A percentile compares a stretch with the other conserved stretches of the same genome.
Conservation (phyloP, 345 rosid species). For the Eutrema japonicum region DNA sequence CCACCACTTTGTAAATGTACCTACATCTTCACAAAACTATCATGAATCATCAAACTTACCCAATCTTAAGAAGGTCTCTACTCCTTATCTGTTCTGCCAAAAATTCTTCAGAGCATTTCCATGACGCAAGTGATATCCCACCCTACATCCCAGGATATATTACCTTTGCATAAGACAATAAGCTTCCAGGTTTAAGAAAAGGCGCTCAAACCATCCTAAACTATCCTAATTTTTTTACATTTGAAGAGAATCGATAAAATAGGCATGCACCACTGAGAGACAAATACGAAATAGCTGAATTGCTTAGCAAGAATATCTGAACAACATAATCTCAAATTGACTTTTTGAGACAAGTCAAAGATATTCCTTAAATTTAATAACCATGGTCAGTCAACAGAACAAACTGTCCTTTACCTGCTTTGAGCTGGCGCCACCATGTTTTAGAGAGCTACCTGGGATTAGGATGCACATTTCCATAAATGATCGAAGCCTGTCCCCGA, state of each 20-base stretch:
- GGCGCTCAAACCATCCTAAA: not conserved
- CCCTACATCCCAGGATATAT: constrained; percentile 48
- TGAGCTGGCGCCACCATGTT: constrained; percentile 48
- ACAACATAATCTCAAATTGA: not conserved
- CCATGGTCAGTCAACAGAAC: not conserved
- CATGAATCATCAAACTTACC: constrained; percentile 51
- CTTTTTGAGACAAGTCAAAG: too few species aligned
- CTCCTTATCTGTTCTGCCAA: constrained; percentile 76
- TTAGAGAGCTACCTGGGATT: constrained; percentile 70
- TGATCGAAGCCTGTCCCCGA: constrained; percentile 70
- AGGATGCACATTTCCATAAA: constrained; percentile 94
- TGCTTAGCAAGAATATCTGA: not conserved
- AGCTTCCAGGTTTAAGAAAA: constrained; percentile 6
- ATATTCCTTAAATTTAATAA: not conserved
- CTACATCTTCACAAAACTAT: not conserved
- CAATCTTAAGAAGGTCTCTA: constrained; percentile 86
- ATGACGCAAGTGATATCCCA: constrained; percentile 80
- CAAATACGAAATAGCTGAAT: constrained; percentile 1
- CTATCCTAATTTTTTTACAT: not conserved
- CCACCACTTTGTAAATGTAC: not conserved
- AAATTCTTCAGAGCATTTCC: constrained; percentile 97
- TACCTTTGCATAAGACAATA: constrained; percentile 19
- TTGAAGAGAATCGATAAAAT: not conserved
- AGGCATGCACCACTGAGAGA: constrained; percentile 25
- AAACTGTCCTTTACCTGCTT: constrained; percentile 41